phyloP scores from a whole-genome alignment of 176 grass and related monocot species.

The bread wheat (Triticum aestivum) region IWGSC_CS_RefSeq_v2.1 NC_057806.1:330479613-330480112 shows the following conservation, averaged over 20 bases:
- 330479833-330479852: neutral
- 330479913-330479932: neutral
- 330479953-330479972: neutral
- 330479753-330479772: neutral
- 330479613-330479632: neutral
- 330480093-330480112: neutral
- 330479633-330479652: neutral
- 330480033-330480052: neutral
- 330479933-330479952: neutral
- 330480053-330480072: neutral
- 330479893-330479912: neutral
- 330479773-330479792: neutral
- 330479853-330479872: slow-evolving; percentile 1
- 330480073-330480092: neutral
- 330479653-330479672: neutral
- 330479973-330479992: neutral
- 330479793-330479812: neutral
- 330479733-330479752: neutral
- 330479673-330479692: neutral
- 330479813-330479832: neutral
- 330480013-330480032: neutral
- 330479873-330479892: slow-evolving; percentile 1
- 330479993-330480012: slow-evolving; percentile 5
- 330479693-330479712: neutral
- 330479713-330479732: neutral